These are phyloP conservation scores for Venturia carpophila DNA, from an alignment of 2,329 filamentous ascomycete species.

Conservation along the genomic window DNA sequence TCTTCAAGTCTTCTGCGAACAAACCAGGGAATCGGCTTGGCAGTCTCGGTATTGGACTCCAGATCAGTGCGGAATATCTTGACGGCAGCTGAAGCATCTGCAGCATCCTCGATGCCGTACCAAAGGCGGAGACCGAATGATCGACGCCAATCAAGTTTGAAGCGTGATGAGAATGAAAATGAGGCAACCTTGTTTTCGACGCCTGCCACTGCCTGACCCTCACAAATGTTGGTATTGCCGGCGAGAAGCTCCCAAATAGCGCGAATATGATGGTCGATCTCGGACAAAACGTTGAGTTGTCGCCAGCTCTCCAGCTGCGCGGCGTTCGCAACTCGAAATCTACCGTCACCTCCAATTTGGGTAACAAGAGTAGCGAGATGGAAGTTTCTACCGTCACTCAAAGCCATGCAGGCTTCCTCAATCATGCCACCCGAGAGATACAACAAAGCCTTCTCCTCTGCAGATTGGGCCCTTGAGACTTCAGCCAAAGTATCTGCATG, in stretches of 20 bases:
- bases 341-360: conserved; percentile 64
- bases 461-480: conserved; percentile 51
- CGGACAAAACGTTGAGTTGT: conserved; percentile 71
- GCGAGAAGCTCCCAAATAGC: conserved; percentile 83
- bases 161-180: conserved; percentile 76
- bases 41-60: conserved; percentile 57
- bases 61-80: conserved; percentile 67
- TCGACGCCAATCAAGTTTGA: conserved; percentile 86
- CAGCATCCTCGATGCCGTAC: conserved; percentile 66
- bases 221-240: conserved; percentile 76
- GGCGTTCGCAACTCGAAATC: conserved; percentile 65
- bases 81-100: conserved; percentile 66
- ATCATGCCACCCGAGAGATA: conserved; percentile 72
- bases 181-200: conserved; percentile 68
- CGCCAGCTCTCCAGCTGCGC: conserved; percentile 80
- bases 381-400: conserved; percentile 69
- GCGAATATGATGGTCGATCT: conserved; percentile 76
- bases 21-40: conserved; percentile 66
- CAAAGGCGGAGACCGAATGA: conserved; percentile 86
- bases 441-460: conserved; percentile 77
- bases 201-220: conserved; percentile 61
- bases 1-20: conserved; percentile 50
- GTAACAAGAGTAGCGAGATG: conserved; percentile 78
- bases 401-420: conserved; percentile 70
- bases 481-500: conserved; percentile 33